Base-by-base conservation (phyloP, 441 rosid species). In the Codiaeum variegatum region DNA sequence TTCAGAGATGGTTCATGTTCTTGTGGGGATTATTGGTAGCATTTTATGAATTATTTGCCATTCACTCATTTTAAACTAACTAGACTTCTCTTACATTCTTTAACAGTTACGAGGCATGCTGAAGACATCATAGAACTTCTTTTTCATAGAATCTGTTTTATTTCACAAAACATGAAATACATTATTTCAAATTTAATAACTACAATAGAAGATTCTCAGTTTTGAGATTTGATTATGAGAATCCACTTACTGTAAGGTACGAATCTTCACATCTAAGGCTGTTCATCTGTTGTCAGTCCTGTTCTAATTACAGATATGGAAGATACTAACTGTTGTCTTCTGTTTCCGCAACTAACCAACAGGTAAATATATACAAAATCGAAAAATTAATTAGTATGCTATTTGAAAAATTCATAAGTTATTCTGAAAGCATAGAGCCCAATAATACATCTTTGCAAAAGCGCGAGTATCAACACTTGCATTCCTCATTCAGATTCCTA, bases 1-100 rank as follows among this genome's bases (percentile, higher is more conserved):
- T 86, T 90, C 72, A 82, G 70, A 78, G 84, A 85, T 71, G 94
- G 94, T 36, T 81, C 75, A 23, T 88, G 92, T 80, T 86, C 92
- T 55, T 90, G 89, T 56, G 83, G 91, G 47, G 91, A 88, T 82
- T 90, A 88, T 70, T 90, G 91, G 95, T 90, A 75, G 77, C 31
- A 36, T 18, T 18, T 56, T 38, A 10, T 4, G 47, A 58, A 40
- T 26, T 28, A 28, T 42, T 61, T 74, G 8, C 7, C 16, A 21
- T 23, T 47, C 54, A n/a, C 38, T 64, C 38, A 28, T 36, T 49
- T 31, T 51, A n/a, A 5, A 51, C 46, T 60, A n/a, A 61, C 13
- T 28, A 31, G 23, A 23, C n/a, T 52, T 9, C 34, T 2, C 36
- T 3, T 38, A 23, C 15, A 69, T 69, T 32, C 10, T 55, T 55